Conservation (phyloP, 1,284 basidiomycete species). For the Naganishia sp. region DNA sequence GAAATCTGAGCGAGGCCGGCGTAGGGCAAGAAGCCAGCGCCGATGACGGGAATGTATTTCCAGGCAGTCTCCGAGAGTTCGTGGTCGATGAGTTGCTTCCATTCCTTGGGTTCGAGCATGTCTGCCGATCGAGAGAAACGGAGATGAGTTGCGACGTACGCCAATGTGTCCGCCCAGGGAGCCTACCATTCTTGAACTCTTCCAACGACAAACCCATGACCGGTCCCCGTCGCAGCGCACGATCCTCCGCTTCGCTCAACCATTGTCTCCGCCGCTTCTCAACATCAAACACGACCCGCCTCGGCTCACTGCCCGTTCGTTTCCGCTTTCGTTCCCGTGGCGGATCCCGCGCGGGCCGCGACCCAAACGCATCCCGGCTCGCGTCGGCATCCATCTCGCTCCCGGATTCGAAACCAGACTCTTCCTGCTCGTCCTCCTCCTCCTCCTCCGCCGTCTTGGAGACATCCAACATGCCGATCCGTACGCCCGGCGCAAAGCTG, state of each 20-base stretch:
- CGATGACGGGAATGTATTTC: conserved; percentile 26
- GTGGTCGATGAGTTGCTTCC: conserved; percentile 24
- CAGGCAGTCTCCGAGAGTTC: conserved; percentile 17
- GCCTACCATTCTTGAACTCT: conserved; percentile 7
- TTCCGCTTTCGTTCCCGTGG: background rate
- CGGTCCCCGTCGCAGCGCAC: conserved; percentile 8
- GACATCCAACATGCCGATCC: background rate
- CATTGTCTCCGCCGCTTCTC: conserved; percentile 26
- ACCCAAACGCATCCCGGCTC: conserved; percentile 7
- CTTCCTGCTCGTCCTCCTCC: background rate
- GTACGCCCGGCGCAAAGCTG: background rate
- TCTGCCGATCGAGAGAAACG: conserved; percentile 2
- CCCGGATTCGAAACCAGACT: background rate
- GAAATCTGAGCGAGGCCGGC: conserved; percentile 1
- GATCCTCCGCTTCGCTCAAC: conserved; percentile 21
- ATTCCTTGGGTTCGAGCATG: conserved; percentile 13
- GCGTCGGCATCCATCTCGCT: background rate
- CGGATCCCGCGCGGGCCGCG: background rate
- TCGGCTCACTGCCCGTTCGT: background rate
- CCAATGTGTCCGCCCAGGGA: too few species aligned
- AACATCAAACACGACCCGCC: conserved; percentile 3
- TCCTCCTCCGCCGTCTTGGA: background rate
- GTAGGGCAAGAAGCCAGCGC: conserved; percentile 13
- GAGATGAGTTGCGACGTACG: background rate
- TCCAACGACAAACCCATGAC: conserved; percentile 12